A percentile compares a stretch with the other conserved stretches of the same genome.
These are phyloP conservation scores for Intubia oerlemansii DNA, from an alignment of 2,329 filamentous ascomycete genomes.

Conservation along the genomic window DNA sequence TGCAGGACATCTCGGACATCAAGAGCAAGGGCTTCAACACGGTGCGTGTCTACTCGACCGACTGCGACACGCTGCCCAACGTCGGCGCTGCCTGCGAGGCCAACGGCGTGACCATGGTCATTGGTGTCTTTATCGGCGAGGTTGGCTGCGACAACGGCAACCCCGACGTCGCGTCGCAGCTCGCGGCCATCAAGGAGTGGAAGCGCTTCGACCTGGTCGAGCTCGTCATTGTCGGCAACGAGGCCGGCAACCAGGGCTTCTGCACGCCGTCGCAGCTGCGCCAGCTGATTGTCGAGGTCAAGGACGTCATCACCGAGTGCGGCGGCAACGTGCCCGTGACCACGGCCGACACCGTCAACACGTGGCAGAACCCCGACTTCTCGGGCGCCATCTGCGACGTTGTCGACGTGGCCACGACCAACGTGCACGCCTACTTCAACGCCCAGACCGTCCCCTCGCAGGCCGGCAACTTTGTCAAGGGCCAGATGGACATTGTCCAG, in stretches of 20 bases:
- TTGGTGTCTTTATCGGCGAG: conserved; percentile 68
- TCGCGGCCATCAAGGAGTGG: conserved; percentile 52
- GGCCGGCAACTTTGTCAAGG: conserved; percentile 56
- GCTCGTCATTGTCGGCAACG: conserved; percentile 76
- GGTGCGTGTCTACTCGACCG: conserved; percentile 75
- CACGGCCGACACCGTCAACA: conserved; percentile 67
- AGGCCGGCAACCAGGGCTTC: conserved; percentile 61
- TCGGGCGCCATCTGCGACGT: conserved; percentile 40
- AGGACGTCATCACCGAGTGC: conserved; percentile 34
- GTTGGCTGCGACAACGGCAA: conserved; percentile 34
- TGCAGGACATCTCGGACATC: conserved; percentile 39
- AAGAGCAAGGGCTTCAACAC: conserved; percentile 43
- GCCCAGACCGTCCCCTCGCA: conserved; percentile 33
- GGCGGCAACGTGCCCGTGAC: conserved; percentile 60
- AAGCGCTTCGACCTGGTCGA: conserved; percentile 54
- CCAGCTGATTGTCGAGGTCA: conserved; percentile 46
- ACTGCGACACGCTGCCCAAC: conserved; percentile 63
- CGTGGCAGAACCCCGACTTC: conserved; percentile 46
- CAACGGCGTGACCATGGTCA: conserved; percentile 55
- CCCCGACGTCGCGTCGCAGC: conserved; percentile 48
- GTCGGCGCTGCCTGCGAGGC: conserved; percentile 48
- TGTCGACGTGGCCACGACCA: conserved; percentile 63
- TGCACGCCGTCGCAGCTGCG: conserved; percentile 42
- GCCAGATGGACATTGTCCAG: conserved; percentile 53
- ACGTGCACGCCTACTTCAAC: conserved; percentile 95